Base-by-base conservation (phyloP, 345 rosid genomes). In the Geranium rotundifolium region DNA sequence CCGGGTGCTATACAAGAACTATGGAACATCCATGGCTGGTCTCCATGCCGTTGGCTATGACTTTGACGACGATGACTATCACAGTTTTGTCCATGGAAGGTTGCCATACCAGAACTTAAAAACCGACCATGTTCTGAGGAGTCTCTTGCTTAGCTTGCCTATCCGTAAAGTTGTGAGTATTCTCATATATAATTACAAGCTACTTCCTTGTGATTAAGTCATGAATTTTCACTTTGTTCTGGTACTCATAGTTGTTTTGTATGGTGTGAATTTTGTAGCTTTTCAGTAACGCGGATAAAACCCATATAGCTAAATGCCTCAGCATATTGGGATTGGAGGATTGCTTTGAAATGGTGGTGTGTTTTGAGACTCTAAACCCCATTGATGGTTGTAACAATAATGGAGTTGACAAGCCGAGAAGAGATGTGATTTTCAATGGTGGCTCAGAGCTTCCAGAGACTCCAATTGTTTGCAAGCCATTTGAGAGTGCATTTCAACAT, bases 21-120 rank as follows among this genome's bases (percentile, higher is more conserved):
- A 86, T 74, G 99, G 99, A 16, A 93, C 99, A 18, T 86, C 97
- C 62, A 79, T 90, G 99, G 96, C 99, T 71, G 99, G 99, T 68
- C 90, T 93, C 65, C 71, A 92, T 96, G 99, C 97, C 46, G 74
- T 88, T 14, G 99, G 99, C 56, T 88, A 86, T 66, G 72, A 73
- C 69, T 81, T 93, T 55, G 89, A 86, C 62, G 74, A 77, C 34
- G 95, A 90, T 41, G 96, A 93, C 75, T 90, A 34, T 62, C 58
- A 34, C 88, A 93, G 97, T 67, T 84, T 72, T 68, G 97, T 93
- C 71, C 99, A 93, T 69, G 99, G 97, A 58, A 84, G 83, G 76
- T 74, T 93, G 64, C 99, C 99, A 1, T 93, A 93, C 56, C 8
- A 72, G 49, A 60, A 81, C 68, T 69, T 93, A 59, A 90, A 88